Base-by-base conservation (phyloP, 2,329 filamentous ascomycete species). In the Camillea tinctor region DNA sequence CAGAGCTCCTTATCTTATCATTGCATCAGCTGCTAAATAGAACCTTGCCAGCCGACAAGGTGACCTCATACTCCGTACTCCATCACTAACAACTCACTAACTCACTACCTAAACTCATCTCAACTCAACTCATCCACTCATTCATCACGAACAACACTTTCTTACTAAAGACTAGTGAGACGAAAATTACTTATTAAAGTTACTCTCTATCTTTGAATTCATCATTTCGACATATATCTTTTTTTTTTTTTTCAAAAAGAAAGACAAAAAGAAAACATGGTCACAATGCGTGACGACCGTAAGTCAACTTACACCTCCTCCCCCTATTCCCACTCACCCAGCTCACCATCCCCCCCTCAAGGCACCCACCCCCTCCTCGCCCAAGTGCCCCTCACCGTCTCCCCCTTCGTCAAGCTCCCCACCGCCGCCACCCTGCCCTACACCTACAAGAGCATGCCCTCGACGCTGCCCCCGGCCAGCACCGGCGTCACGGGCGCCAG, bases 301-400 rank as follows among this genome's bases (percentile, higher is more conserved):
- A 70, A 64, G 69, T n/a, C 30, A 20, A 53, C 19, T 51, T 48
- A 15, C 51, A 4, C 22, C 58, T 13, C n/a, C 23, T 17, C 49
- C 48, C 20, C 23, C 21, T n/a, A n/a, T n/a, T n/a, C n/a, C n/a
- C n/a, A n/a, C n/a, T n/a, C n/a, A 24, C 50, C 19, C 49, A 23
- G 53, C 53, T 5, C 22, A 50, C 13, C 19, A 48, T 56, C 8
- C 23, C 23, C 22, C 40, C 44, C n/a, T 44, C n/a, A 64, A 92
- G 90, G 85, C 66, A 88, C 92, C 17, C 93, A 97, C 77, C 91
- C 90, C 17, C 86, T 97, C 65, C 87, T 99, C 52, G 91, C 93
- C 66, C 95, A 99, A 78, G 88, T 98, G 49, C 93, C 95, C 26
- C 81, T 99, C 58, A 96, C 93, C 54, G 93, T 98, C 51, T 97